Base-by-base conservation (phyloP, 495 filamentous ascomycete species). In the Xanthoparmelia taractica region DNA sequence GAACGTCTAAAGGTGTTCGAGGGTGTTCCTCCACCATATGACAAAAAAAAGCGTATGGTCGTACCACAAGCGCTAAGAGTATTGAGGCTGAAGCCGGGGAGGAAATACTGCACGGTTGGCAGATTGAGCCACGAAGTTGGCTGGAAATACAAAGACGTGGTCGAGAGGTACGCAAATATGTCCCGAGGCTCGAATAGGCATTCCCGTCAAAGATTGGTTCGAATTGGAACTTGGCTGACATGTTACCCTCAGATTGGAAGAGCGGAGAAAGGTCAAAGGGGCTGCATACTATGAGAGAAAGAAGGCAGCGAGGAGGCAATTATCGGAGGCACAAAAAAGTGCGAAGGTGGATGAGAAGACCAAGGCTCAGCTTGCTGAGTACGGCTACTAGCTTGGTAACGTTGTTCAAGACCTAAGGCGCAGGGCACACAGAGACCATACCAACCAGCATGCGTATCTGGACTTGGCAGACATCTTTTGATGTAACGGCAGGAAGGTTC, bases 111-210 rank as follows among this genome's bases (percentile, higher is more conserved):
- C 87, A 92, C 91, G 64, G 93, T 98, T 70, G 94, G 94, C 69
- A 85, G 94, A 77, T 82, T 98, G 74, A 94, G 91, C 81, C 92
- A 97, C 77, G 94, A 98, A 81, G 91, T 97, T 72, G 94, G 94
- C 78, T 98, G 94, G 94, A 97, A 97, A 80, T 98, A 98, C 87
- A 87, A 96, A 84, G 92, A 96, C 76, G 92, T 97, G 79, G 94
- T 98, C 80, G 86, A 84, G 69, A 88, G 91, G 94, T 98, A 79
- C 43, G n/a, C 31, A 52, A 48, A 59, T 57, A 40, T 57, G 58
- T 40, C 8, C 36, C 59, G 47, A 47, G 29, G 11, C 17, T 38
- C 40, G 54, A 47, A 23, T 58, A n/a, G n/a, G 43, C 63, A 67
- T 29, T 17, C 18, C 13, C 8, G 10, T 33, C 13, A 29, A 17